Evolutionary conservation across 2,329 filamentous ascomycete genomes (phyloP).

Genomic region (Alternaria alternata): DNA sequence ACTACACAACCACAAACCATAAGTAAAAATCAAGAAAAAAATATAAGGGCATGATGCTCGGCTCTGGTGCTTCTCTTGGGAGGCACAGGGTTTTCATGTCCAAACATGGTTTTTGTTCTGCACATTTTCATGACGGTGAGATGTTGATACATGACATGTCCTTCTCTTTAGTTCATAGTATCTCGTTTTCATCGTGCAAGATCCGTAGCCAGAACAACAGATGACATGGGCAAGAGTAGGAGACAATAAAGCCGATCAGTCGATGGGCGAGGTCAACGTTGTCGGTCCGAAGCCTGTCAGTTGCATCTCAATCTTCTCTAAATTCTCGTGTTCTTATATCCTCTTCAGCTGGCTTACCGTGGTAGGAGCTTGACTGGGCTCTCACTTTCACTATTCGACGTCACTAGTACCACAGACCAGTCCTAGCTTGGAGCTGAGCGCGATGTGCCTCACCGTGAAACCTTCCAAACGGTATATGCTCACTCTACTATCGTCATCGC

Average conservation of each 20-base stretch:
- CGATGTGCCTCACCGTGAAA: conserved; percentile 6
- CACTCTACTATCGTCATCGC: background rate
- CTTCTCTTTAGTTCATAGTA: background rate
- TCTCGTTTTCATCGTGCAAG: background rate
- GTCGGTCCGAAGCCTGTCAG: background rate
- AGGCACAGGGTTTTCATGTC: conserved; percentile 41
- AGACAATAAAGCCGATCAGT: background rate
- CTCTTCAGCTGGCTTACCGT: conserved; percentile 6
- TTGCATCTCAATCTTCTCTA: background rate
- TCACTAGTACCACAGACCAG: background rate
- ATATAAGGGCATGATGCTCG: conserved; percentile 47
- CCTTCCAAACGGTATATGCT: background rate
- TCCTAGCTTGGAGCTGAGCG: conserved; percentile 1
- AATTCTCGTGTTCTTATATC: background rate
- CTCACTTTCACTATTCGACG: conserved; percentile 1
- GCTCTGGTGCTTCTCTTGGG: conserved; percentile 21
- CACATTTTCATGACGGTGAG: conserved; percentile 7
- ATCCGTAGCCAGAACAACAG: background rate
- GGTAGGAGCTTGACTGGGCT: background rate
- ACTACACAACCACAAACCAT: conserved; percentile 27
- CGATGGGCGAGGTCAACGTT: background rate
- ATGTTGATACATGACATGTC: background rate
- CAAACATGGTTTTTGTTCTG: conserved; percentile 14
- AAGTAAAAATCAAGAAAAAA: conserved; percentile 41
- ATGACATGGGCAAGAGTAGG: background rate